A percentile compares a stretch with the other conserved stretches of the same genome.
These are phyloP conservation scores for Debaryomyces sp. DNA, from an alignment of 1,139 yeast species.

Conservation along the genomic window DNA sequence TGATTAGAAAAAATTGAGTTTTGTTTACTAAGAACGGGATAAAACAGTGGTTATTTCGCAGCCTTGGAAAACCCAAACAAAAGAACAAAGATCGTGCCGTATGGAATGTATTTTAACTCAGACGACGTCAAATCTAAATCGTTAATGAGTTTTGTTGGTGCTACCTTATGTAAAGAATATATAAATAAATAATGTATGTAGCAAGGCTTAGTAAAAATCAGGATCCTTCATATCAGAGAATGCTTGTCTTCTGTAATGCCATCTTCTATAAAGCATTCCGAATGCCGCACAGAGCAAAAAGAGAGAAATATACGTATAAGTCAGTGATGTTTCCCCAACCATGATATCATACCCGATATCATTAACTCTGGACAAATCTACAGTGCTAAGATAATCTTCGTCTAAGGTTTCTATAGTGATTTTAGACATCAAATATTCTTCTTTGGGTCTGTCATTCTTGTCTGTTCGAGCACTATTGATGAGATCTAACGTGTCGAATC, in stretches of 20 bases:
- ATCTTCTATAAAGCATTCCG: constrained; percentile 18
- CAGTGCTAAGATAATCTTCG: background rate
- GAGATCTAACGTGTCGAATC: constrained; percentile 39
- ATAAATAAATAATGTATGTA: background rate
- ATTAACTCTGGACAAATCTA: constrained; percentile 3
- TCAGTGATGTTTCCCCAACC: constrained; percentile 14
- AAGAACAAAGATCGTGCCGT: background rate
- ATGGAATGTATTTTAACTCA: background rate
- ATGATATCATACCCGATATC: constrained; percentile 10
- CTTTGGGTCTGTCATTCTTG: constrained; percentile 40
- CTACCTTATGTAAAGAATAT: too few species aligned
- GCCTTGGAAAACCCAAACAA: background rate
- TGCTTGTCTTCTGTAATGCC: constrained; percentile 26
- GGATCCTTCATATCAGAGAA: constrained; percentile 32
- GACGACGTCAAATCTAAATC: too few species aligned
- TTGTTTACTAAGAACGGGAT: background rate
- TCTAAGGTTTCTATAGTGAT: constrained; percentile 21
- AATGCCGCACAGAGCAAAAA: constrained; percentile 20
- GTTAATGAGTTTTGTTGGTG: too few species aligned
- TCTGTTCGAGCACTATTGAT: constrained; percentile 41
- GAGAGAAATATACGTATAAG: constrained; percentile 18
- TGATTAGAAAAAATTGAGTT: background rate
- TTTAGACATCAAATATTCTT: constrained; percentile 34
- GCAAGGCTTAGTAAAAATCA: background rate
- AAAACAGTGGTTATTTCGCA: background rate